phyloP scores from a whole-genome alignment of 1,284 basidiomycete species.

The Apiotrichum domesticum region DNA sequence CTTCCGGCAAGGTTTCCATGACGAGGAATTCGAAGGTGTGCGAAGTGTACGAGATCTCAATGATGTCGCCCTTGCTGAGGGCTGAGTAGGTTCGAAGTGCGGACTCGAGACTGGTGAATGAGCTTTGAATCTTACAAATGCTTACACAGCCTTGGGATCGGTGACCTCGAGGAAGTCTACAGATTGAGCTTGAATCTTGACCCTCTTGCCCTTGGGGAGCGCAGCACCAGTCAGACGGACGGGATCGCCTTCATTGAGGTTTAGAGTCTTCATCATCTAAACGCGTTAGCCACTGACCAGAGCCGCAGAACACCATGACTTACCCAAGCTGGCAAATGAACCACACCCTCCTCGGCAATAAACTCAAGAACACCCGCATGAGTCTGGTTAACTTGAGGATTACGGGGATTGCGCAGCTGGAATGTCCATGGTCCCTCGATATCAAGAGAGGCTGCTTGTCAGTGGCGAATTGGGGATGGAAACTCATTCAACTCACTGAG shows the following conservation, averaged over 20 bases:
- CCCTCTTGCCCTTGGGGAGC: slow-evolving; percentile 87
- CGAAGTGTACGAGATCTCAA: slow-evolving; percentile 85
- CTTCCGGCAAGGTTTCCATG: slow-evolving; percentile 87
- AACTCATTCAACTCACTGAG: slow-evolving; percentile 53
- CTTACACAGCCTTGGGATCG: slow-evolving; percentile 95
- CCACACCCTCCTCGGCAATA: slow-evolving; percentile 92
- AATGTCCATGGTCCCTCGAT: slow-evolving; percentile 95
- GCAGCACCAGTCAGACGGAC: slow-evolving; percentile 84
- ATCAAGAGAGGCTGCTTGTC: slow-evolving; percentile 63
- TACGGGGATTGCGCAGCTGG: slow-evolving; percentile 81
- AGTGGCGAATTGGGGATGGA: neutral
- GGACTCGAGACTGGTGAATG: slow-evolving; percentile 70
- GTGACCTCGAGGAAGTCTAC: slow-evolving; percentile 83
- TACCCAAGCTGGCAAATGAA: slow-evolving; percentile 91
- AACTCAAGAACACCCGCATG: slow-evolving; percentile 98
- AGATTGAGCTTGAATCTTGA: slow-evolving; percentile 94
- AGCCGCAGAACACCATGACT: neutral
- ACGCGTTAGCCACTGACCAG: slow-evolving; percentile 4
- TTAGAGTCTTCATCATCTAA: slow-evolving; percentile 91
- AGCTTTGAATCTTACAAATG: slow-evolving; percentile 16
- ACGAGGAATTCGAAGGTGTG: slow-evolving; percentile 92
- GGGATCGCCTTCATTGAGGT: slow-evolving; percentile 85
- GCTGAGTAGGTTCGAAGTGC: slow-evolving; percentile 90
- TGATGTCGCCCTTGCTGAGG: slow-evolving; percentile 81
- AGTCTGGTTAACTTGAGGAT: slow-evolving; percentile 72